phyloP scores from a whole-genome alignment of 2,329 filamentous ascomycete species.

The Ascochyta clinopodiicola region DNA sequence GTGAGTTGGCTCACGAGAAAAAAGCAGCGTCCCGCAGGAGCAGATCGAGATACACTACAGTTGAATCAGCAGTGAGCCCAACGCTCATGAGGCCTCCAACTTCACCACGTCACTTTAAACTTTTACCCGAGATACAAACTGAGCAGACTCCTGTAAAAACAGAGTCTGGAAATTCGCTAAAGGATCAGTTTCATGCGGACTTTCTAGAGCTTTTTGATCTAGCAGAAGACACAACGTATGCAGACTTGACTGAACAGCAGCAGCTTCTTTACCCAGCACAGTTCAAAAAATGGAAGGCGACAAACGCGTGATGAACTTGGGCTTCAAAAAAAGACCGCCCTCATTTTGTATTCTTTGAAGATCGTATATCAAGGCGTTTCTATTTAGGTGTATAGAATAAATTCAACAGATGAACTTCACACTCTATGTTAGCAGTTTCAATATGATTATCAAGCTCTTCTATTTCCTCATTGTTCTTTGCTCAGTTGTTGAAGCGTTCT shows the following conservation, averaged over 20 bases:
- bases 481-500: slow-evolving; percentile 66
- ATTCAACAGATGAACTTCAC: background rate
- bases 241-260: background rate
- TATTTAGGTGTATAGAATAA: background rate
- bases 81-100: background rate
- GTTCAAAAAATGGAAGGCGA: background rate
- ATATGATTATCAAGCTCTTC: too few species aligned
- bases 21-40: background rate
- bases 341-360: background rate
- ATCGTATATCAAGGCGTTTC: background rate
- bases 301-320: background rate
- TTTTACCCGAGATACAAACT: background rate
- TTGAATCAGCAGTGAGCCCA: background rate
- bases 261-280: background rate
- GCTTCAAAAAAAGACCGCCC: background rate
- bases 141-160: background rate
- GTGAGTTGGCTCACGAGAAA: background rate
- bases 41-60: background rate
- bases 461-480: too few species aligned
- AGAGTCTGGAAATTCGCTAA: background rate
- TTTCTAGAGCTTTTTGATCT: background rate
- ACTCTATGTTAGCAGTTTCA: background rate
- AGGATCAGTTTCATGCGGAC: background rate
- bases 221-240: background rate
- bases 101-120: background rate